Evolutionary conservation across 495 filamentous ascomycete species (phyloP), one percentile per base, ranked within the genome.

Genomic region (Penicillium subrubescens): DNA sequence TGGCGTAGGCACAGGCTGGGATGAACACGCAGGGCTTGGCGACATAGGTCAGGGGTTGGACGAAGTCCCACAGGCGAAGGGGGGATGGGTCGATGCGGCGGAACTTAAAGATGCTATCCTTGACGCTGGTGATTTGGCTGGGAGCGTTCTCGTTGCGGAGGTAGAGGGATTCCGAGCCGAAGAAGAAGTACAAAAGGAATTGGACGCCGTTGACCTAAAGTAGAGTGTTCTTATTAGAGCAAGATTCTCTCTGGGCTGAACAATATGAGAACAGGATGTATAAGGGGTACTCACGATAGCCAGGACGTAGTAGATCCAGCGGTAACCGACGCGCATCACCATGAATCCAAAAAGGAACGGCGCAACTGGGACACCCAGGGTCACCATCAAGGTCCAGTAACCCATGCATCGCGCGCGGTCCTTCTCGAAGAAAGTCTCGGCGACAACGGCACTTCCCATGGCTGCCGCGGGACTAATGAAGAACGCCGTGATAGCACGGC

Each of bases 151-250:
- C 64, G 10, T 63, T 46, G 37, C 73, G 70, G 4, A 85, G 59
- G 57, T 86, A 87, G 44, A 79, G 82, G 15, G 85, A 83, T 67
- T 88, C 86, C 2, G 84, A 79, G 25, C 83, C 82, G 50, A 87
- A 71, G 73, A 86, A 77, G 55, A 86, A 43, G 54, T 82, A 87
- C 1, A 83, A 48, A 48, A 87, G 63, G 60, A 87, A 80, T 59
- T 87, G 85, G n/a, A 74, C 73, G 21, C 71, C 82, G 68, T 87
- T 87, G 56, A 73, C 79, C 82, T 85, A 14, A 8, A 12, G 44
- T 4, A 5, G 44, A 10, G 19, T 2, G 5, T 48, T 5, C 2
- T 11, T 2, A n/a, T 48, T 48, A 48, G 21, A 23, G 10, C 14
- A 4, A 25, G 10, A 11, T 48, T 48, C 7, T 25, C 21, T 0